Percentiles rank a stretch among this genome's conserved stretches.
These are phyloP conservation scores for Andalucia godoyi DNA, from an alignment of 78 protist species.

Conservation along the genomic window DNA sequence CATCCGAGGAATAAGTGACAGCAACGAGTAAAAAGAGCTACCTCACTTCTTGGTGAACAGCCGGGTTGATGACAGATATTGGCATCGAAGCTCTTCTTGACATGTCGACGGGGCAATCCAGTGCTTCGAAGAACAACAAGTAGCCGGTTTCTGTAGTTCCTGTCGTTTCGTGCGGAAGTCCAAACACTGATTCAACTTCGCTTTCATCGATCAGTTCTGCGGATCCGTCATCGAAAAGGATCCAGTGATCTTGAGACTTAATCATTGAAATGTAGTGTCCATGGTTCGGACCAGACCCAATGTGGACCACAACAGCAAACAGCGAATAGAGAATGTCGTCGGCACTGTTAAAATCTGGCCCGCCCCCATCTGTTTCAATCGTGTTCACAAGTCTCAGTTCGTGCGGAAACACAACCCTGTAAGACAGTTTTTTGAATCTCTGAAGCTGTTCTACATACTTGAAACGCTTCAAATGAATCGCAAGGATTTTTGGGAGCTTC, in stretches of 20 bases:
- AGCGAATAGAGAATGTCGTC: constrained; percentile 47
- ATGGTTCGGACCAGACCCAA: constrained; percentile 68
- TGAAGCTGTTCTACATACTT: constrained; percentile 61
- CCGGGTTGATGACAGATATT: no score
- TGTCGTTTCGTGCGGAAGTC: neutral
- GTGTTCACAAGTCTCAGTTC: constrained; percentile 35
- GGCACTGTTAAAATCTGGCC: neutral
- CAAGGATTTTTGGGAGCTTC: constrained; percentile 57
- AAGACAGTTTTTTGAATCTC: constrained; percentile 44
- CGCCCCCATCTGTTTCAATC: neutral
- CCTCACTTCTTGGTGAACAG: no score
- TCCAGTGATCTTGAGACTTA: constrained; percentile 44
- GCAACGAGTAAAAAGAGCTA: no score
- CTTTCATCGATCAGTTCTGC: constrained; percentile 24
- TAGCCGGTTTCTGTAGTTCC: constrained; percentile 17
- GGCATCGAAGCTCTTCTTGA: no score
- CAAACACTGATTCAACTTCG: neutral
- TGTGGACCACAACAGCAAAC: constrained; percentile 73
- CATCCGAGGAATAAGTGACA: no score
- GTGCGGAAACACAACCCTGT: constrained; percentile 76
- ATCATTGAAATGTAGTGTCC: constrained; percentile 73
- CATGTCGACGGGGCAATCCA: no score
- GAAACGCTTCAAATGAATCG: constrained; percentile 81
- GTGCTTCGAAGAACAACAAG: constrained; percentile 31
- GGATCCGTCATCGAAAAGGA: constrained; percentile 65